A percentile compares a stretch with the other conserved stretches of the same genome.
phyloP scores from a whole-genome alignment of 495 filamentous ascomycete genomes.

The Xanthoparmelia taractica region DNA sequence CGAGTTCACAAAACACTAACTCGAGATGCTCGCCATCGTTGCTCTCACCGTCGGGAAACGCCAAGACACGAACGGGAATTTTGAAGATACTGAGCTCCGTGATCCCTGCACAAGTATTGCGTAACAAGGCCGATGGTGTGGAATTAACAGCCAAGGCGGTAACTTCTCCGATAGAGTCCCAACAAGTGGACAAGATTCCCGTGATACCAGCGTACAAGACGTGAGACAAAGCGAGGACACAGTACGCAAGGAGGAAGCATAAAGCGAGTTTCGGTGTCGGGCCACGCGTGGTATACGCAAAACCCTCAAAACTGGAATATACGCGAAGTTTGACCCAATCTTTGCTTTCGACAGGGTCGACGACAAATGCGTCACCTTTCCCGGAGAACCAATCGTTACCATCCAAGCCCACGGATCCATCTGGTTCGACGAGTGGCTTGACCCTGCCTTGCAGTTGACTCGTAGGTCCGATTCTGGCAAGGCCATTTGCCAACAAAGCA shows the following conservation, averaged over 20 bases:
- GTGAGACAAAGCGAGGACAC: not conserved
- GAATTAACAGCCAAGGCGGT: too few relatives aligned
- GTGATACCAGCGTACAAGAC: not conserved
- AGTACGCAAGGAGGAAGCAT: not conserved
- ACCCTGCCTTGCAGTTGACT: not conserved
- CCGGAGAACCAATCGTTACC: not conserved
- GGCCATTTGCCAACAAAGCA: not conserved
- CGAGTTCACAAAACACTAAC: too few relatives aligned
- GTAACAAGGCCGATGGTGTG: too few relatives aligned
- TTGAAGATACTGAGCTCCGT: too few relatives aligned
- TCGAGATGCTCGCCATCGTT: too few relatives aligned
- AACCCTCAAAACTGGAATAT: not conserved
- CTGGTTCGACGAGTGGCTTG: not conserved
- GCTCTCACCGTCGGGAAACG: too few relatives aligned
- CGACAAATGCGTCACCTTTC: not conserved
- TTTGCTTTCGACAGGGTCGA: not conserved
- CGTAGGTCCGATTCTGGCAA: not conserved
- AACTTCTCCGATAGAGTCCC: too few relatives aligned
- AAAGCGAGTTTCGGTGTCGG: not conserved
- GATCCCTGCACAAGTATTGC: too few relatives aligned
- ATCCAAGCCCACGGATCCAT: not conserved
- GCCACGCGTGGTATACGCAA: not conserved
- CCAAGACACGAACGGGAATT: too few relatives aligned
- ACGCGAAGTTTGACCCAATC: not conserved
- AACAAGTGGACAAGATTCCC: not conserved